Conservation (phyloP, 768 basidiomycete species). For the Megacollybia marginata region DNA sequence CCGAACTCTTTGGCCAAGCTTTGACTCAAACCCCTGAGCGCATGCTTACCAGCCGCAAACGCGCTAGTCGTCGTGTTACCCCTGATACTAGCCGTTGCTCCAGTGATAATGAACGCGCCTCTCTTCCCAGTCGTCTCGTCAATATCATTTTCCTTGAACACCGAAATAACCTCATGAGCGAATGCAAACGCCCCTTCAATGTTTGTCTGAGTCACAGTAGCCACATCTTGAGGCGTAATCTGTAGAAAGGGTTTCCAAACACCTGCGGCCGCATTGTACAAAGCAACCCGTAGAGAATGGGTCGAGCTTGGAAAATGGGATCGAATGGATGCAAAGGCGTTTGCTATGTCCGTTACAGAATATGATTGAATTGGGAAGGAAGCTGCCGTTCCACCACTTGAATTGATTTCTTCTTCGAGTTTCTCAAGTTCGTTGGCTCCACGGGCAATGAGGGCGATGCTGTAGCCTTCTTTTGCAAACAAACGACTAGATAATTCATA, state of each 20-base stretch:
- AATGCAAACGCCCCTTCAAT: constrained; percentile 52
- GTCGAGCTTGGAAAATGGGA: constrained; percentile 40
- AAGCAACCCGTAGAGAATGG: too few relatives aligned
- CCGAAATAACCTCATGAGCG: too few relatives aligned
- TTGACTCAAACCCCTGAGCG: constrained; percentile 54
- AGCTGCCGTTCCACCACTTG: constrained; percentile 46
- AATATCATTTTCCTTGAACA: too few relatives aligned
- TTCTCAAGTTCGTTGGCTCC: constrained; percentile 44
- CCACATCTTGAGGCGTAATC: too few relatives aligned
- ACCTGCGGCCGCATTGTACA: constrained; percentile 55
- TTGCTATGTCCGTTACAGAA: too few relatives aligned
- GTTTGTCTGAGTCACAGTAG: constrained; percentile 41
- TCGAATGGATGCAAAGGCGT: constrained; percentile 41
- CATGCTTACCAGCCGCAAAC: constrained; percentile 61
- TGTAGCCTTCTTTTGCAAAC: constrained; percentile 58
- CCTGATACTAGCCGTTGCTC: constrained; percentile 58
- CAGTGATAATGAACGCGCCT: constrained; percentile 65
- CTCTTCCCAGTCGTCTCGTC: too few relatives aligned
- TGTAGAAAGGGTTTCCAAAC: constrained; percentile 65
- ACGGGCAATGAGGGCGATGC: constrained; percentile 59
- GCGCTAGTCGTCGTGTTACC: constrained; percentile 55
- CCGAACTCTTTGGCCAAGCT: constrained; percentile 69
- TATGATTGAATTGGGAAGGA: constrained; percentile 47
- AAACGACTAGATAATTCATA: constrained; percentile 33
- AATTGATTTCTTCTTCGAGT: constrained; percentile 48